Conservation (phyloP, 2,329 filamentous ascomycete genomes). For the Fusarium sp. region DNA sequence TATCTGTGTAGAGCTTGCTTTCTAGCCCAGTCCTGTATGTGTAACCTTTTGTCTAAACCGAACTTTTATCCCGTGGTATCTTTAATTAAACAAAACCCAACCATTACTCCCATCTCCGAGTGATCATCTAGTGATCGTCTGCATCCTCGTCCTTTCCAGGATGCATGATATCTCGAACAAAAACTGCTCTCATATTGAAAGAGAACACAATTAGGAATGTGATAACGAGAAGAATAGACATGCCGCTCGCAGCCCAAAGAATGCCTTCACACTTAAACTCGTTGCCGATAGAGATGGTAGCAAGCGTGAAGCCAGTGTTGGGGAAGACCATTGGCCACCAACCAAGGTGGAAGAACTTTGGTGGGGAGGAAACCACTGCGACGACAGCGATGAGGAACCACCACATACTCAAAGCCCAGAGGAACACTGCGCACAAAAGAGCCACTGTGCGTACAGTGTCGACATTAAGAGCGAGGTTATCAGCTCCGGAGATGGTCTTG, state of each 20-base stretch:
- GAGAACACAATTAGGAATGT: conserved; percentile 62
- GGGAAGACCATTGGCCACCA: conserved; percentile 78
- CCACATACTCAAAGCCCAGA: conserved; percentile 76
- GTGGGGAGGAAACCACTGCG: conserved; percentile 55
- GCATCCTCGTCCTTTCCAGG: conserved; percentile 69
- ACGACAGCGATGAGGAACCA: conserved; percentile 65
- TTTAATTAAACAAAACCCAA: conserved; percentile 13
- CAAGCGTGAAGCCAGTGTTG: conserved; percentile 72
- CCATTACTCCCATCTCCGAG: conserved; percentile 12
- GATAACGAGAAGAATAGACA: conserved; percentile 63
- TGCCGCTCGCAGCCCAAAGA: conserved; percentile 64
- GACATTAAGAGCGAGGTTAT: conserved; percentile 60
- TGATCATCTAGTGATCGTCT: conserved; percentile 58
- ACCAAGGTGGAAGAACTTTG: conserved; percentile 70
- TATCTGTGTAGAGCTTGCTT: neutral
- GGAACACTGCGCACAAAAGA: conserved; percentile 66
- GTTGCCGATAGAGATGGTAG: conserved; percentile 68
- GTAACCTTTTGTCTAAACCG: conserved; percentile 21
- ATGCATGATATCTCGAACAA: conserved; percentile 69
- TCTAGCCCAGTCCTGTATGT: neutral
- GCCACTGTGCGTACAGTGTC: conserved; percentile 63
- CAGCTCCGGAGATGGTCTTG: conserved; percentile 60
- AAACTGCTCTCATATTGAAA: conserved; percentile 62
- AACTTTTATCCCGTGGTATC: conserved; percentile 27
- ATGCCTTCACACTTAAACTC: conserved; percentile 62